phyloP scores from a whole-genome alignment of 106 monocot species.

The Dioscorea dumetorum region DNA sequence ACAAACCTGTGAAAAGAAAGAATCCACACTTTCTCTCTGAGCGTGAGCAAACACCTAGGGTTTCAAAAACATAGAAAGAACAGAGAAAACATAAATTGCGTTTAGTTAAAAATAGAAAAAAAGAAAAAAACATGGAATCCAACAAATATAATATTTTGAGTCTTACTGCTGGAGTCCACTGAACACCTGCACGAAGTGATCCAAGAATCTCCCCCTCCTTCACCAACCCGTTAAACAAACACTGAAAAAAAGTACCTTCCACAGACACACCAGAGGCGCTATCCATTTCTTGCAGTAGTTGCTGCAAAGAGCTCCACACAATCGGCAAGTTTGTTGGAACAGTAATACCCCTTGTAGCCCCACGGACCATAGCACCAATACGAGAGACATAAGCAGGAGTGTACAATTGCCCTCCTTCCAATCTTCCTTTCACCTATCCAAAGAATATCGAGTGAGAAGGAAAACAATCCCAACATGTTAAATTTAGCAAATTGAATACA shows the following conservation, averaged over 20 bases:
- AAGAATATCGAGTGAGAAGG: neutral
- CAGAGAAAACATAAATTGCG: neutral
- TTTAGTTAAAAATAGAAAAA: neutral
- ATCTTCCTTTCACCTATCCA: constrained; percentile 74
- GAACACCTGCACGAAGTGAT: constrained; percentile 79
- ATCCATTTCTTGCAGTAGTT: constrained; percentile 63
- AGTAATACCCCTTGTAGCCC: constrained; percentile 83
- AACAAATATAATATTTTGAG: neutral
- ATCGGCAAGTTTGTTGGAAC: constrained; percentile 73
- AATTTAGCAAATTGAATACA: too few species aligned
- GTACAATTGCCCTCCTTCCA: constrained; percentile 92
- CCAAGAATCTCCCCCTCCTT: constrained; percentile 81
- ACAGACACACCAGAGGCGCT: constrained; percentile 65
- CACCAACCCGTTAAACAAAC: constrained; percentile 69
- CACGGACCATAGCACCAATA: constrained; percentile 88
- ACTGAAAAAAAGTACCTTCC: constrained; percentile 80
- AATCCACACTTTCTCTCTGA: constrained; percentile 88
- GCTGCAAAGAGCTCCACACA: constrained; percentile 83
- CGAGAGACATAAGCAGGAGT: constrained; percentile 88
- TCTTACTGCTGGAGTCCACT: constrained; percentile 94
- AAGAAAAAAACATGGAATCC: neutral
- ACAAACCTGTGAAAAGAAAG: constrained; percentile 93
- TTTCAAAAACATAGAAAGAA: constrained; percentile 1
- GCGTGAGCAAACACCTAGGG: constrained; percentile 93
- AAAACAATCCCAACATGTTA: too few species aligned